Percentiles rank a stretch among this genome's conserved stretches.
Evolutionary conservation across 2,329 filamentous ascomycete genomes (phyloP).

Genomic region (Phialophora verrucosa): DNA sequence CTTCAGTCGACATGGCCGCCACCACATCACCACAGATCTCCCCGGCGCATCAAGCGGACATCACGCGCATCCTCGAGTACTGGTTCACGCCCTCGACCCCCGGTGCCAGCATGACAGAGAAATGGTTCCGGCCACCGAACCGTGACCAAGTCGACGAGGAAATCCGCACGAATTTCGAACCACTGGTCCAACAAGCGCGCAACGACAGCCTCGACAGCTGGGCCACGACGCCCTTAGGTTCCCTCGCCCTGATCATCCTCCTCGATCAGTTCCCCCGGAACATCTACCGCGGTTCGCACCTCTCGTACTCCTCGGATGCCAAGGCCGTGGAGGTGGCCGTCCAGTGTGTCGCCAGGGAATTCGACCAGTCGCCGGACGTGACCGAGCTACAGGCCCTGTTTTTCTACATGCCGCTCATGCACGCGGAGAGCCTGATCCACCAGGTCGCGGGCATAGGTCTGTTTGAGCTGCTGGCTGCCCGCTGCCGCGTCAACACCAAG

Average conservation of each 20-base stretch:
- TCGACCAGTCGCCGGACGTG: conserved; percentile 39
- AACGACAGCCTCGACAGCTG: conserved; percentile 35
- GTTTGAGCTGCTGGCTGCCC: conserved; percentile 36
- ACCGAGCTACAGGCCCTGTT: conserved; percentile 34
- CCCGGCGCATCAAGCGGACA: conserved; percentile 13
- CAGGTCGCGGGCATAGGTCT: conserved; percentile 42
- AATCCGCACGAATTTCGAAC: conserved; percentile 35
- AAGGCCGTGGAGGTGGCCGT: conserved; percentile 41
- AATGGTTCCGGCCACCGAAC: conserved; percentile 34
- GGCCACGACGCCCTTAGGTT: conserved; percentile 37
- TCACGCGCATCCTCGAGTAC: conserved; percentile 38
- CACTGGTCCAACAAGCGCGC: conserved; percentile 37
- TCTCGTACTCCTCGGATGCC: conserved; percentile 44
- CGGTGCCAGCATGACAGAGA: conserved; percentile 27
- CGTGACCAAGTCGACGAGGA: conserved; percentile 32
- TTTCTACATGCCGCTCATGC: conserved; percentile 47
- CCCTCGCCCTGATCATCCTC: conserved; percentile 47
- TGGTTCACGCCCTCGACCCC: conserved; percentile 38
- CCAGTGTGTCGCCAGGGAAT: conserved; percentile 41
- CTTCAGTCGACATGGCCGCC: not conserved
- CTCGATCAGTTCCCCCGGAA: conserved; percentile 50
- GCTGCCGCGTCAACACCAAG: conserved; percentile 19
- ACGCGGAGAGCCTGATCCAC: conserved; percentile 44
- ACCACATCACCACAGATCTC: conserved; percentile 14
- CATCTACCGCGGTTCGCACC: conserved; percentile 44